Conservation (phyloP, 305 asterid genomes). For the Solanum hybrid region DNA sequence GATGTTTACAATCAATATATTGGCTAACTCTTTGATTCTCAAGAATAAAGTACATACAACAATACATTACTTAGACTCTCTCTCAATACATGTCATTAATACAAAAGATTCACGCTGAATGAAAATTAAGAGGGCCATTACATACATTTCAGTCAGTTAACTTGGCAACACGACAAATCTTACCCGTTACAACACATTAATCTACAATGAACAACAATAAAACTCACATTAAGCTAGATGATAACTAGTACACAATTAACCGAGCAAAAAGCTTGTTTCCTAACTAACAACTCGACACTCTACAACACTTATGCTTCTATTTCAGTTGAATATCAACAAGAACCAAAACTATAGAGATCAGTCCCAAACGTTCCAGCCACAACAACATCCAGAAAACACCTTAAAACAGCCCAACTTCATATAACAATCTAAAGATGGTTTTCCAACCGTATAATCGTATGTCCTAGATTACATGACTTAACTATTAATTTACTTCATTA, state of each 20-base stretch:
- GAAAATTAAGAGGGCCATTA: neutral
- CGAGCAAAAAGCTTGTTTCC: neutral
- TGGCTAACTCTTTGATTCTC: neutral
- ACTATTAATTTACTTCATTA: neutral
- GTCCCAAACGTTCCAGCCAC: neutral
- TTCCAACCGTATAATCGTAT: neutral
- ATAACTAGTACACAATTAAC: neutral
- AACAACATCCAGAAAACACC: neutral
- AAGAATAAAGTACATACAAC: neutral
- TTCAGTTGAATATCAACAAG: neutral
- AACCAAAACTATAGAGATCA: neutral
- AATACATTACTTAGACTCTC: neutral
- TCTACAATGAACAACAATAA: neutral
- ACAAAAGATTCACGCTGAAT: neutral
- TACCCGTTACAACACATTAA: neutral
- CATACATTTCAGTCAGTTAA: neutral
- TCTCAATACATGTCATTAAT: neutral
- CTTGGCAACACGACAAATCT: neutral
- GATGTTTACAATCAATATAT: neutral
- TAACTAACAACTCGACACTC: neutral
- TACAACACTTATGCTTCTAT: neutral
- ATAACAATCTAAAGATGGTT: neutral
- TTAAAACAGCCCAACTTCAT: neutral
- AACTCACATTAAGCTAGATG: neutral
- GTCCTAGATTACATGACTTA: neutral